Evolutionary conservation across 352 stramenopile genomes (phyloP), one percentile per base, ranked within the genome.

Genomic region (Blastocystis sp.): DNA sequence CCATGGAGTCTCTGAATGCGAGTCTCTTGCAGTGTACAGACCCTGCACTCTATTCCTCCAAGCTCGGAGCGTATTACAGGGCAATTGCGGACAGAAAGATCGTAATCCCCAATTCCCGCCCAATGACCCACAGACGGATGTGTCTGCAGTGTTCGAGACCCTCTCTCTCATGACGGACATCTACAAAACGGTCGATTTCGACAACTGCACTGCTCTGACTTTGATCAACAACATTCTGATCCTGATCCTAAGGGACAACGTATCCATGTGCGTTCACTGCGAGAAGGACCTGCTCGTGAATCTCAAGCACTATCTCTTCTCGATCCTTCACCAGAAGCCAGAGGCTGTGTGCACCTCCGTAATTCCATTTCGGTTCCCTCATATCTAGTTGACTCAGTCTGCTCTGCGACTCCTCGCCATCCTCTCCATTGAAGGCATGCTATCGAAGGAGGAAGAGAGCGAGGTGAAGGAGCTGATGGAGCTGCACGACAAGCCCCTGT

Each of bases 151-250:
- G 31, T 67, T 67, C 61, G 74, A 85, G 35, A 29, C 74, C 13
- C 29, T 69, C 24, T 29, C 74, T 16, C 31, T 69, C 12, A 69
- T 63, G 35, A 50, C 70, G 13, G 74, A 85, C 13, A 29, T 85
- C 21, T 85, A 69, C 45, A 9, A 45, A 31, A 69, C n/a, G 24
- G 10, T 29, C 21, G 55, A 85, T 70, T 85, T 67, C 37, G 26
- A 21, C 13, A 55, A 19, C n/a, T 85, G 74, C 33, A 3, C 2
- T 16, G 74, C 51, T 29, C 70, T 69, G 39, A n/a, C n/a, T 13
- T 45, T 59, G 12, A 55, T 85, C 1, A 85, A 85, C n/a, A 62
- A 62, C 31, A 69, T 85, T 59, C 74, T 85, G 26, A 67, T 85
- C 2, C 31, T 85, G 41, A 35, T 85, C 13, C 35, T 85, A 3